Percentiles rank a stretch among this genome's conserved stretches.
Evolutionary conservation across 176 grass and related monocot genomes (phyloP).

Genomic region (Raddia distichophylla): DNA sequence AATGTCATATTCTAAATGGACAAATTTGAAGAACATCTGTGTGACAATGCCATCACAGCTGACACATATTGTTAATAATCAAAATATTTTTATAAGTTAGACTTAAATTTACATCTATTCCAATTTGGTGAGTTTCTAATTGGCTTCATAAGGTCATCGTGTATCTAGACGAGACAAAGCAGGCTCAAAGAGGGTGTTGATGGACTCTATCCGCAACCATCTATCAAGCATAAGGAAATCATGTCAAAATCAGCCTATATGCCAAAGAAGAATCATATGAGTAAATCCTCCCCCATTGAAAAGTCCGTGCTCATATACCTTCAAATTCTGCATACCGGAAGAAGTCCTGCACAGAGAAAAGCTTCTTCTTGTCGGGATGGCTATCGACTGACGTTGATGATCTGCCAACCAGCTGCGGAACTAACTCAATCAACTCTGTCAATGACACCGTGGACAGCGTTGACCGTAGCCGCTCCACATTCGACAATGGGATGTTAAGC

Average conservation of each 20-base stretch:
- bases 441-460: constrained; percentile 75
- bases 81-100: constrained; percentile 5
- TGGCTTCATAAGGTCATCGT: neutral
- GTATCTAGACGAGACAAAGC: neutral
- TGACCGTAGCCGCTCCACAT: constrained; percentile 85
- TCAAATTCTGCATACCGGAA: constrained; percentile 85
- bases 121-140: neutral
- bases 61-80: neutral
- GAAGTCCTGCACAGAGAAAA: constrained; percentile 97
- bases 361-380: constrained; percentile 95
- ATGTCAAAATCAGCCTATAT: neutral
- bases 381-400: constrained; percentile 43
- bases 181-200: neutral
- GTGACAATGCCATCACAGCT: neutral
- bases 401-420: constrained; percentile 72
- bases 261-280: constrained; percentile 9
- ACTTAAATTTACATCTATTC: neutral
- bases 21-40: neutral
- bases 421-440: constrained; percentile 68
- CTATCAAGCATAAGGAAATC: too few species aligned
- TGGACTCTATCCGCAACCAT: neutral
- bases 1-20: neutral
- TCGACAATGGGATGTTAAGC: constrained; percentile 80
- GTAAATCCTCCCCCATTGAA: neutral
- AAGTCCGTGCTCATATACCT: constrained; percentile 47